These are phyloP conservation scores for Yarrowia sp. DNA, from an alignment of 805 yeast species.

Conservation along the genomic window DNA sequence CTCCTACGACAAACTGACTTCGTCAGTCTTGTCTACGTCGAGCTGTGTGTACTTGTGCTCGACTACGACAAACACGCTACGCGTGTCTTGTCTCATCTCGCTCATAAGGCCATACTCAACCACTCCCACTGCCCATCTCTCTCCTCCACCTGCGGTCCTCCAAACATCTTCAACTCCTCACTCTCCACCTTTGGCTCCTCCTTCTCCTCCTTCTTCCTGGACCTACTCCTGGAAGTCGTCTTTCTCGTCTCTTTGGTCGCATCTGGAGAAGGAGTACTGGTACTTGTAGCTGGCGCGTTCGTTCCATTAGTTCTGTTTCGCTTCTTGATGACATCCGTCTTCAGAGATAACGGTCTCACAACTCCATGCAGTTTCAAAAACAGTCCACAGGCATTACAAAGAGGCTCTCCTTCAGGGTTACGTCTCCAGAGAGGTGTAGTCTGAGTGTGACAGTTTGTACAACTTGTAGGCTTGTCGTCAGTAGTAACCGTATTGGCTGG, in stretches of 20 bases:
- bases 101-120: constrained; percentile 39
- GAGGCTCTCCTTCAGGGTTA: constrained; percentile 85
- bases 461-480: constrained; percentile 40
- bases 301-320: constrained; percentile 58
- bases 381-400: constrained; percentile 95
- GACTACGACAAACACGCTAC: too few species aligned
- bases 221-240: background rate
- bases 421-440: constrained; percentile 96
- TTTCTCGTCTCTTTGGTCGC: background rate
- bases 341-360: constrained; percentile 83
- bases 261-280: background rate
- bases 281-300: background rate
- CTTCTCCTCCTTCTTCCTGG: constrained; percentile 8
- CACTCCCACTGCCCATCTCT: constrained; percentile 37
- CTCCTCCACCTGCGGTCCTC: constrained; percentile 3
- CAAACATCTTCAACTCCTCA: constrained; percentile 12
- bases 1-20: background rate
- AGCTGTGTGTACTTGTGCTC: too few species aligned
- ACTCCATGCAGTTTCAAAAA: constrained; percentile 93
- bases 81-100: background rate
- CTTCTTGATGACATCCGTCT: constrained; percentile 89
- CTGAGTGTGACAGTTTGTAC: constrained; percentile 86
- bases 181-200: background rate
- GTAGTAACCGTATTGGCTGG: background rate
- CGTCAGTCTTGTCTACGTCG: too few species aligned